These are phyloP conservation scores for Sarocladiaceae sp. DNA, from an alignment of 2,329 filamentous ascomycete species.

Conservation along the genomic window DNA sequence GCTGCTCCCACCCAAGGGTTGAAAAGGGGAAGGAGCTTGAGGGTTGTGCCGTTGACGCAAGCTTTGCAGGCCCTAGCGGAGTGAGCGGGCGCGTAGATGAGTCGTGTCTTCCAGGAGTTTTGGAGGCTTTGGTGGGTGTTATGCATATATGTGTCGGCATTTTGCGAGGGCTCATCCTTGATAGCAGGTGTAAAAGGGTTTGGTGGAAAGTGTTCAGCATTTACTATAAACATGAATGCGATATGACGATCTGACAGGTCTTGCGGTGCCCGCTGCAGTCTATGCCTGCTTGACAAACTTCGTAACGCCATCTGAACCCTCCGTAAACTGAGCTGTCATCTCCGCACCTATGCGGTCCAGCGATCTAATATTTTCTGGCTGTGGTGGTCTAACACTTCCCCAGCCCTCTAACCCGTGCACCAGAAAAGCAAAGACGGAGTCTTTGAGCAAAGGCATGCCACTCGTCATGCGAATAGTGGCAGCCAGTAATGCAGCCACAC, in stretches of 20 bases:
- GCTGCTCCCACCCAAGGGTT: constrained; percentile 20
- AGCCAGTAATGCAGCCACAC: not conserved
- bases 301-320: not conserved
- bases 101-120: constrained; percentile 11
- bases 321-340: not conserved
- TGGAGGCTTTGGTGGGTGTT: not conserved
- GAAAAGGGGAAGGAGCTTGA: constrained; percentile 49
- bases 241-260: not conserved
- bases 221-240: not conserved
- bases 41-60: constrained; percentile 53
- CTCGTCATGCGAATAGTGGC: not conserved
- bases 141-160: not conserved
- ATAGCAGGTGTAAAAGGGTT: not conserved
- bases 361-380: not conserved
- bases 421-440: not conserved
- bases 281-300: not conserved
- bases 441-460: too few species aligned
- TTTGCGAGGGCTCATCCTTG: not conserved
- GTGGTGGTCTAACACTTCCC: not conserved
- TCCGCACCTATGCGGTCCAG: not conserved
- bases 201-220: not conserved
- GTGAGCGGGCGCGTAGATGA: constrained; percentile 19
- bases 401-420: not conserved
- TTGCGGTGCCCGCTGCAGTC: not conserved
- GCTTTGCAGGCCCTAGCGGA: constrained; percentile 52